Conservation (phyloP, 2,329 filamentous ascomycete genomes). For the Pseudogymnoascus sp. region DNA sequence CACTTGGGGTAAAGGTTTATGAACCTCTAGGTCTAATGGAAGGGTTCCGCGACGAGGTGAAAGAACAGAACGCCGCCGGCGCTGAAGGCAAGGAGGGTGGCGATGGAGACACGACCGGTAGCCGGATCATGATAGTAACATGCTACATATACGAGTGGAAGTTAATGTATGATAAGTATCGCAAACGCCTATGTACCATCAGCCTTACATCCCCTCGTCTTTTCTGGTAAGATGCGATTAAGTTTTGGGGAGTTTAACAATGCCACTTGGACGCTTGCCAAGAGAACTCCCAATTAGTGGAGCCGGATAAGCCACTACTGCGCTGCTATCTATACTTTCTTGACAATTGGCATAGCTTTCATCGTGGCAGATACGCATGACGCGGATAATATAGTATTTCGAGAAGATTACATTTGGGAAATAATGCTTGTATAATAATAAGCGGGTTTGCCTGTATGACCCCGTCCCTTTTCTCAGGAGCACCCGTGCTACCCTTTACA, state of each 20-base stretch:
- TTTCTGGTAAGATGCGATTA: conserved; percentile 6
- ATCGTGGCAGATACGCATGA: not conserved
- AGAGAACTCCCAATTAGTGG: not conserved
- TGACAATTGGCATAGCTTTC: no score
- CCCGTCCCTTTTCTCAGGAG: not conserved
- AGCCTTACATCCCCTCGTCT: not conserved
- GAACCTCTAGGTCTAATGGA: not conserved
- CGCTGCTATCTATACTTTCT: conserved; percentile 3
- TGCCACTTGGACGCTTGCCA: conserved; percentile 12
- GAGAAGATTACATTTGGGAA: not conserved
- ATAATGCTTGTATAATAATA: not conserved
- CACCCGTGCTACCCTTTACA: not conserved
- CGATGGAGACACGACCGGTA: not conserved
- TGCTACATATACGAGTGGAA: not conserved
- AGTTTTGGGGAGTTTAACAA: conserved; percentile 15
- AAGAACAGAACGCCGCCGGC: not conserved
- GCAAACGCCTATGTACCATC: not conserved
- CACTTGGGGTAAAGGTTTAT: not conserved
- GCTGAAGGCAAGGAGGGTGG: not conserved
- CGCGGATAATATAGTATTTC: not conserved
- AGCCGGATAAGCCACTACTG: not conserved
- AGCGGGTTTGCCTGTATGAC: no score
- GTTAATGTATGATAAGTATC: not conserved
- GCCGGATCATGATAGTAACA: not conserved
- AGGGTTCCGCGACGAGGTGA: not conserved